Evolutionary conservation across 2,329 filamentous ascomycete species (phyloP), one percentile per base, ranked within the genome.

Genomic region (Annulohypoxylon truncatum): DNA sequence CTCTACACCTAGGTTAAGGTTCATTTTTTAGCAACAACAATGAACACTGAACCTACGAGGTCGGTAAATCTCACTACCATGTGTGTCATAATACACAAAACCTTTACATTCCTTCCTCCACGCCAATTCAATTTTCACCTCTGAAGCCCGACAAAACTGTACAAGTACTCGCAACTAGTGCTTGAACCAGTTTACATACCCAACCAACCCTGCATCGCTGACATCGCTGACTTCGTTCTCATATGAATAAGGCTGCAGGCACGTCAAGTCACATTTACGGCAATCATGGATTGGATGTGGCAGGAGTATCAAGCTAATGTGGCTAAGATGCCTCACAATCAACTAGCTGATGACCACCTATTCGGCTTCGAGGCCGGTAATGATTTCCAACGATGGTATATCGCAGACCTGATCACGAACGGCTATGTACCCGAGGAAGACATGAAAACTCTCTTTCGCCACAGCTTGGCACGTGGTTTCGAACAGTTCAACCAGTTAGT

Each of bases 401-500:
- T 79, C 12, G 52, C 56, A 35, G 67, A 73, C 3, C 46, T 75
- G 10, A 71, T 77, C 15, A 67, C 69, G 6, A 71, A 70, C 10
- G 70, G 75, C 2, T 61, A 58, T 13, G 76, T 61, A 1, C 64
- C 72, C 2, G 61, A 61, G 2, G 70, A 72, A 0, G 76, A 78
- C 4, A 55, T 80, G 52, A 61, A 70, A 9, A 47, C 72, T 8
- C 65, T 80, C 22, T 55, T 65, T 7, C 52, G 53, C 13, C 61
- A 75, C 7, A 76, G 77, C 47, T 67, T 81, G 1, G 59, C 75
- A 42, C 74, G 75, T 8, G 76, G 77, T 0, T 54, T 71, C 8
- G 78, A 80, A 47, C 74, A 79, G 44, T 79, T 76, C 73, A 67
- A 77, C 12, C 74, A 79, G 67, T 70, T 77, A 40, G 58, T 80